Evolutionary conservation across 2,329 filamentous ascomycete genomes (phyloP), one percentile per base, ranked within the genome.

Genomic region (Aspergillus neotritici): DNA sequence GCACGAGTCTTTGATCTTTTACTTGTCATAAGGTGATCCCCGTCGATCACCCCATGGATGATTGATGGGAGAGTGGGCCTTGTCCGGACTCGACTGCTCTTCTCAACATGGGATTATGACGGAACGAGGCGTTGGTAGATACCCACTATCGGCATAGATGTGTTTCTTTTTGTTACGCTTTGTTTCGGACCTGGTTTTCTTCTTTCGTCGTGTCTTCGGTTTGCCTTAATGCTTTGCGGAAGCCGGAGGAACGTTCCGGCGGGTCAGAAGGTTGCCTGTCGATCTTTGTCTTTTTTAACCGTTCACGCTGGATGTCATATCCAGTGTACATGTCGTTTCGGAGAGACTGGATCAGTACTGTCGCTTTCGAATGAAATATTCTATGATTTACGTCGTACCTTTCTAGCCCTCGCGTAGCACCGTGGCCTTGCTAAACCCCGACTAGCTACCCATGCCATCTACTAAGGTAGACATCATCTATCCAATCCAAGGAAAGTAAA

Each of bases 71-170:
- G 48, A 52, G 54, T 54, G 53, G 53, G 51, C 48, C 49, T 41
- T 45, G 21, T 55, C 46, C 53, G 45, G 47, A 53, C 47, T 53
- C 52, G 51, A 52, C 52, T 54, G 49, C 47, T 60, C 50, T 54
- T 49, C 37, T 50, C 47, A 55, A 57, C 51, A 61, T 51, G 54
- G 62, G 62, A 63, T 61, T 56, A 66, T 57, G 62, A 64, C 48
- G 64, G 65, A 62, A 65, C 59, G 61, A 64, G 64, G 64, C 63
- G 62, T 67, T 67, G 61, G 58, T 63, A 68, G 63, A 68, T 68
- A 68, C 65, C 65, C 65, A 63, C 52, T 58, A 57, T 58, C 55
- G 57, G 55, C 58, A 61, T 61, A 58, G 58, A 58, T 57, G 41
- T 50, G 56, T 52, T 52, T 51, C 41, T 51, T 50, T 49, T 55